phyloP scores from a whole-genome alignment of 495 filamentous ascomycete species.

The Podospora tetraspora region DNA sequence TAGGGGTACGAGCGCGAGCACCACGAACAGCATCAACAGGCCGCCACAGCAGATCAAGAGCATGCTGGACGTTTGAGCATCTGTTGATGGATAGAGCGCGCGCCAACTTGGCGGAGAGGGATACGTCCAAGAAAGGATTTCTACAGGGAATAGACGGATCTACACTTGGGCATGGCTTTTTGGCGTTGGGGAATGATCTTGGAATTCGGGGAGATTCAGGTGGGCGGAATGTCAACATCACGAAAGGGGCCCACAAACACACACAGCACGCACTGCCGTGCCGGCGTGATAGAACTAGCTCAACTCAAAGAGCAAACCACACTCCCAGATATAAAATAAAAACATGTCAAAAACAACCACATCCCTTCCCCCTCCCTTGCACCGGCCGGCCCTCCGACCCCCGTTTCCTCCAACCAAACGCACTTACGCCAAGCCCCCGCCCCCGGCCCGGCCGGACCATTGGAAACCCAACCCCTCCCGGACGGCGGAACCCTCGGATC shows the following conservation, averaged over 20 bases:
- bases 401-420: background rate
- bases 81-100: background rate
- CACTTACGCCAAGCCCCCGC: background rate
- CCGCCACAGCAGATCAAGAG: conserved; percentile 49
- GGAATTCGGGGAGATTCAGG: background rate
- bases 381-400: background rate
- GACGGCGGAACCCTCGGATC: background rate
- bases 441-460: background rate
- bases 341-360: background rate
- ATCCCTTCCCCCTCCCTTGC: background rate
- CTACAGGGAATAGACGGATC: background rate
- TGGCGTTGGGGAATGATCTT: background rate
- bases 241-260: background rate
- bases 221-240: background rate
- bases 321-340: background rate
- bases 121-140: background rate
- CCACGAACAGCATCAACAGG: conserved; percentile 29
- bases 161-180: background rate
- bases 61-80: conserved; percentile 52
- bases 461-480: background rate
- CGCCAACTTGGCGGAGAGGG: background rate
- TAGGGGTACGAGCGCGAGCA: conserved; percentile 32
- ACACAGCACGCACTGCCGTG: background rate
- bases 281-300: background rate
- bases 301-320: background rate